A percentile compares a stretch with the other conserved stretches of the same genome.
Conservation (phyloP, 2,329 filamentous ascomycete species). For the Phoma sp. region DNA sequence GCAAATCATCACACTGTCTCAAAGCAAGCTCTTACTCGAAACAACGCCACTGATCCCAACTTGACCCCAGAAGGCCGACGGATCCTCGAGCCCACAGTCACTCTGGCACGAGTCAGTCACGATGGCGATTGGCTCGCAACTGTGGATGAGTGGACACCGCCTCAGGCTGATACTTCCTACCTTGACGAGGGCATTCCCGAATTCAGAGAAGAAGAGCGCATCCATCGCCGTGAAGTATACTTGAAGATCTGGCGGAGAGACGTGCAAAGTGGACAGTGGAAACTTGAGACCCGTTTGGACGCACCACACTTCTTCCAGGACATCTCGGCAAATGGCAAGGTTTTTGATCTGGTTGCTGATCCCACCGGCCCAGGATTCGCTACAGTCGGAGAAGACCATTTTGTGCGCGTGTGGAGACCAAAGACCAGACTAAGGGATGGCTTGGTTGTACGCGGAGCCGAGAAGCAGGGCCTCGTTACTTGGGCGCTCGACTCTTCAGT, state of each 20-base stretch:
- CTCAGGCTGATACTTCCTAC: slow-evolving; percentile 69
- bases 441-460: slow-evolving; percentile 62
- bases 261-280: slow-evolving; percentile 63
- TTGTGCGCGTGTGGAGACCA: slow-evolving; percentile 81
- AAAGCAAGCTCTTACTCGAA: slow-evolving; percentile 88
- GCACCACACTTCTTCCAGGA: slow-evolving; percentile 70
- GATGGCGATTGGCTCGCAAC: slow-evolving; percentile 92
- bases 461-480: slow-evolving; percentile 64
- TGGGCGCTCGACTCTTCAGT: slow-evolving; percentile 73
- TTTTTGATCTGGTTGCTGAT: slow-evolving; percentile 77
- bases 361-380: slow-evolving; percentile 75
- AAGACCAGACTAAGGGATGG: slow-evolving; percentile 73
- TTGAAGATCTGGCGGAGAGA: slow-evolving; percentile 89
- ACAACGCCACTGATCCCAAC: slow-evolving; percentile 83
- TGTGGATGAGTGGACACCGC: slow-evolving; percentile 87
- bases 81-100: slow-evolving; percentile 79
- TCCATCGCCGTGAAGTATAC: slow-evolving; percentile 70
- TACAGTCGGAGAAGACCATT: slow-evolving; percentile 81
- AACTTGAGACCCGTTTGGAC: slow-evolving; percentile 82
- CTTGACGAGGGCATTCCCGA: slow-evolving; percentile 53
- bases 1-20: slow-evolving; percentile 75
- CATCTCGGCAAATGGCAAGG: slow-evolving; percentile 56
- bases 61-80: slow-evolving; percentile 72
- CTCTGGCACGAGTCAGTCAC: slow-evolving; percentile 73
- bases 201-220: slow-evolving; percentile 52